phyloP scores from a whole-genome alignment of 495 filamentous ascomycete species.

The Neurospora intermedia region DNA sequence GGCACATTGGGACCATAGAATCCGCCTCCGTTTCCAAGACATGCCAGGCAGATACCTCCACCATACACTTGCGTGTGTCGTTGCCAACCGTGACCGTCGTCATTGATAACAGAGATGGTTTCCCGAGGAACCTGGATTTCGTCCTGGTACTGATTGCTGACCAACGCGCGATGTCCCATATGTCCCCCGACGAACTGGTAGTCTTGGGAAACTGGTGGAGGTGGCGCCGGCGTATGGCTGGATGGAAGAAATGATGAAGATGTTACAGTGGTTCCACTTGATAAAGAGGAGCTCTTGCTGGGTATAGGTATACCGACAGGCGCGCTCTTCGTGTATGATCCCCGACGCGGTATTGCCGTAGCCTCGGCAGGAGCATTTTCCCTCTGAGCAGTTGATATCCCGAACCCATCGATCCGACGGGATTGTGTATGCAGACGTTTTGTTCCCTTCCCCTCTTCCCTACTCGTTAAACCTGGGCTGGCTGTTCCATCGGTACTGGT shows the following conservation, averaged over 20 bases:
- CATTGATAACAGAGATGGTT: slow-evolving; percentile 34
- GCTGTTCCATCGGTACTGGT: slow-evolving; percentile 2
- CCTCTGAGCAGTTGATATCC: neutral
- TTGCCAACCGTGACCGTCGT: slow-evolving; percentile 35
- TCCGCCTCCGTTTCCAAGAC: slow-evolving; percentile 29
- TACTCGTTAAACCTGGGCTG: neutral
- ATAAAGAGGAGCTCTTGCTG: slow-evolving; percentile 4
- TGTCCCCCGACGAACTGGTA: slow-evolving; percentile 21
- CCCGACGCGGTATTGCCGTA: slow-evolving; percentile 22
- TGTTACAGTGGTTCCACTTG: slow-evolving; percentile 12
- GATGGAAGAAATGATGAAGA: slow-evolving; percentile 26
- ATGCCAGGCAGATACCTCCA: slow-evolving; percentile 38
- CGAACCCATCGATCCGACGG: neutral
- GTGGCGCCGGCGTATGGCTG: too few species aligned
- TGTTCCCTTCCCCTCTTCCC: slow-evolving; percentile 1
- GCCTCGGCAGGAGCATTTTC: slow-evolving; percentile 11
- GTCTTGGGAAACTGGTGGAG: slow-evolving; percentile 20
- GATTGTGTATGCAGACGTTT: neutral
- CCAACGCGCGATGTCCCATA: slow-evolving; percentile 13
- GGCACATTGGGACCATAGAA: slow-evolving; percentile 41
- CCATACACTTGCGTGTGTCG: slow-evolving; percentile 41
- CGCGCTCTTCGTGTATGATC: slow-evolving; percentile 33
- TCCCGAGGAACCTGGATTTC: slow-evolving; percentile 34
- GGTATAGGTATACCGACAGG: slow-evolving; percentile 24
- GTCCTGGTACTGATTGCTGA: slow-evolving; percentile 1